These are phyloP conservation scores for Botrytis medusae DNA, from an alignment of 2,329 filamentous ascomycete genomes.

Conservation along the genomic window DNA sequence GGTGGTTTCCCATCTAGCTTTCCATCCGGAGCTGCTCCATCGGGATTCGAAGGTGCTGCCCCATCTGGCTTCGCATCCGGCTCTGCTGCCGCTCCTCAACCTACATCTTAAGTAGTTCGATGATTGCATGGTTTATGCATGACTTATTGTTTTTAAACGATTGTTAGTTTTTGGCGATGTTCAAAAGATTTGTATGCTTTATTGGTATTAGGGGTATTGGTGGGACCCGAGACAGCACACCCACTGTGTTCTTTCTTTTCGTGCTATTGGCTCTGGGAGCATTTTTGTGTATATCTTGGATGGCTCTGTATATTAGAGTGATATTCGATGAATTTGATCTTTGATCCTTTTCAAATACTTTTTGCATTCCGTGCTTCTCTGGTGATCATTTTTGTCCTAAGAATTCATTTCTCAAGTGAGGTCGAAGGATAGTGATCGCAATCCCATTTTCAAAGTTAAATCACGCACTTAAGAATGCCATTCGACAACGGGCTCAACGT, in stretches of 20 bases:
- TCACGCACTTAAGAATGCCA: neutral
- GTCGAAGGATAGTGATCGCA: neutral
- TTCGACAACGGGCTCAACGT: neutral
- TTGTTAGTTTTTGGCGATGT: neutral
- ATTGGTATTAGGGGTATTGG: neutral
- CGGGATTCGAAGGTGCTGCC: neutral
- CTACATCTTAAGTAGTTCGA: neutral
- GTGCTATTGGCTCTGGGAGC: conserved; percentile 10
- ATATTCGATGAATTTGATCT: neutral
- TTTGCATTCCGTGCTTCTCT: neutral
- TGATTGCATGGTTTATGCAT: conserved; percentile 1
- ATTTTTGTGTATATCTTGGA: conserved; percentile 12
- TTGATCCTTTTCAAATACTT: neutral
- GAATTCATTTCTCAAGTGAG: neutral
- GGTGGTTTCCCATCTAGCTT: neutral
- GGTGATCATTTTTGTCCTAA: neutral
- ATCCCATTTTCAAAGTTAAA: neutral
- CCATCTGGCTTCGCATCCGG: conserved; percentile 5
- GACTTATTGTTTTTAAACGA: neutral
- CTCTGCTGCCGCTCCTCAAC: neutral
- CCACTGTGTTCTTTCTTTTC: conserved; percentile 11
- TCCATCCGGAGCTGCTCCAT: neutral
- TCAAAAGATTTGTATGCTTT: neutral
- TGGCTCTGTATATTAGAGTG: neutral
- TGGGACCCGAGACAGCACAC: conserved; percentile 6